Evolutionary conservation across 2,329 filamentous ascomycete species (phyloP).

Genomic region (Hortaea sp.): DNA sequence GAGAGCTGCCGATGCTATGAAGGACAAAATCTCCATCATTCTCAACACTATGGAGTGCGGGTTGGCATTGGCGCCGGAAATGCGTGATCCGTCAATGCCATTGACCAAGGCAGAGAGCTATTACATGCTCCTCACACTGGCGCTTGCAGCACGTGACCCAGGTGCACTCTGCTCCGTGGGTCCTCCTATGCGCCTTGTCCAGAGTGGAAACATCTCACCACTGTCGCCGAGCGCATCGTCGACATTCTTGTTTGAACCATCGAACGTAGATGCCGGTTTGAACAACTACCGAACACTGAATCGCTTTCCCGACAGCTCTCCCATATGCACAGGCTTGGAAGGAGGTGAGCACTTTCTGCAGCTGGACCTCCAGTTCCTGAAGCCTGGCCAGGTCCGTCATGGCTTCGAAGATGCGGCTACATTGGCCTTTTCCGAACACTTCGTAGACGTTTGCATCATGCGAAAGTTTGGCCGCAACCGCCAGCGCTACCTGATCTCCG

Average conservation of each 20-base stretch:
- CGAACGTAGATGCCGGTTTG: conserved; percentile 23
- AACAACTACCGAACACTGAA: conserved; percentile 25
- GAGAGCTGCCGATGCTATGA: conserved; percentile 31
- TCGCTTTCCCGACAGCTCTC: conserved; percentile 12
- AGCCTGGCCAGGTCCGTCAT: conserved; percentile 7
- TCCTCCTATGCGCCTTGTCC: conserved; percentile 17
- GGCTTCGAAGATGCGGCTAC: conserved; percentile 12
- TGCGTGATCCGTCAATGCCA: conserved; percentile 13
- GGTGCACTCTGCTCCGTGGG: conserved; percentile 30
- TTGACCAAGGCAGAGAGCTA: conserved; percentile 31
- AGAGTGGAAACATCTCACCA: conserved; percentile 3
- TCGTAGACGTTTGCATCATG: conserved; percentile 25
- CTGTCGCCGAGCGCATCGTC: conserved; percentile 8
- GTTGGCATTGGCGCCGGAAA: conserved; percentile 23
- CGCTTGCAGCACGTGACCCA: conserved; percentile 31
- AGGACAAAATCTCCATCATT: conserved; percentile 34
- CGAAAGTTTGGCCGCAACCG: conserved; percentile 22
- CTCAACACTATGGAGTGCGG: conserved; percentile 32
- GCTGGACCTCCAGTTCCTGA: conserved; percentile 32
- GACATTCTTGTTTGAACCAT: conserved; percentile 23
- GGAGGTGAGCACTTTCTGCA: conserved; percentile 30
- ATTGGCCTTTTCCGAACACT: conserved; percentile 22
- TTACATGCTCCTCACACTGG: conserved; percentile 30
- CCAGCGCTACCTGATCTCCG: conserved; percentile 21
- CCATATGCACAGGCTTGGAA: conserved; percentile 16